These are phyloP conservation scores for Pestalotiopsis fici DNA, from an alignment of 2,329 filamentous ascomycete genomes.

Conservation along the genomic window DNA sequence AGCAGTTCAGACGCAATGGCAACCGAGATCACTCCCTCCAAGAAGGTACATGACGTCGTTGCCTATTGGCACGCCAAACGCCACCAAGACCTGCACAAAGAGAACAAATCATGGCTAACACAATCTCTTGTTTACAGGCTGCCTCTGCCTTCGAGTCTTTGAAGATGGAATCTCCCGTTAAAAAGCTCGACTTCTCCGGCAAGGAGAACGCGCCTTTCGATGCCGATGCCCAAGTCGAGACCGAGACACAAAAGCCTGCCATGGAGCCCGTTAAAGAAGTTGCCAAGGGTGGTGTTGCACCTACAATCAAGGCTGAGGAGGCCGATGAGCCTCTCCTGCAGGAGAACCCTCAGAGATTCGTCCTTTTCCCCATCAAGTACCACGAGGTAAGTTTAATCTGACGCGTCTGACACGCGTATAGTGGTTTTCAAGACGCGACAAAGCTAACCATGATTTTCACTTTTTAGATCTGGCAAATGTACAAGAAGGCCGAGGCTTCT, in stretches of 20 bases:
- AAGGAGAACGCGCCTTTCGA: constrained; percentile 77
- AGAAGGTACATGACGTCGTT: constrained; percentile 50
- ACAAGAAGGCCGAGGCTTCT: constrained; percentile 99
- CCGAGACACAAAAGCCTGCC: constrained; percentile 62
- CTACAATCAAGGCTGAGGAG: constrained; percentile 67
- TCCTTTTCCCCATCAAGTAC: constrained; percentile 98
- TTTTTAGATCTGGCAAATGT: constrained; percentile 97
- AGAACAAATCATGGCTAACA: constrained; percentile 21
- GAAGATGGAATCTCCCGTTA: constrained; percentile 90
- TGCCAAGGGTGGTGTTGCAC: constrained; percentile 40
- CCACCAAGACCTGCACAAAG: constrained; percentile 13
- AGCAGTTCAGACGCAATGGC: constrained; percentile 60
- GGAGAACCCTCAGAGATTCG: constrained; percentile 95
- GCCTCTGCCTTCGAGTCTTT: constrained; percentile 83
- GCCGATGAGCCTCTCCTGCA: constrained; percentile 86
- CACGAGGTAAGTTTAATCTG: constrained; percentile 79
- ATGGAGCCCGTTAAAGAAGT: constrained; percentile 46
- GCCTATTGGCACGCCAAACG: constrained; percentile 18
- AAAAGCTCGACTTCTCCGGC: constrained; percentile 84
- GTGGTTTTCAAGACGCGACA: constrained; percentile 40
- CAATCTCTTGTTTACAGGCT: constrained; percentile 56
- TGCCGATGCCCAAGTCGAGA: constrained; percentile 53
- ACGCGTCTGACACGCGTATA: constrained; percentile 68
- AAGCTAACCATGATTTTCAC: constrained; percentile 36
- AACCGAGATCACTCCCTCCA: constrained; percentile 65